Percentiles rank a stretch among this genome's conserved stretches.
Conservation (phyloP, 768 basidiomycete genomes). For the Lepiota brunneoincarnata region DNA sequence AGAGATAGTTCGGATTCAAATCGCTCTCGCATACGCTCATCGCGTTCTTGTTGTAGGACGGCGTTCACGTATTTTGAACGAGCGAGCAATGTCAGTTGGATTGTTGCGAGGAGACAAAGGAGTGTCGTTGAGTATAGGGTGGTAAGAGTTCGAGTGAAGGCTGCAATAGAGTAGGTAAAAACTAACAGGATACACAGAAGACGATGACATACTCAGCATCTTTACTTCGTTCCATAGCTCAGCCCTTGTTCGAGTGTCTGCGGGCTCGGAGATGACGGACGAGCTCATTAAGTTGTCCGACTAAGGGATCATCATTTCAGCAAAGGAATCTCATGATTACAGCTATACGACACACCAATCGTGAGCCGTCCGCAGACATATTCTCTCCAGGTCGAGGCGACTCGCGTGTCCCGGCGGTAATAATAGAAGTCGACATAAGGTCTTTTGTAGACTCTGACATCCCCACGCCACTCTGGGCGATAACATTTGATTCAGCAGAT, state of each 20-base stretch:
- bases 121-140: conserved; percentile 84
- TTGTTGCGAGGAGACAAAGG: conserved; percentile 79
- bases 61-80: conserved; percentile 77
- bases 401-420: neutral
- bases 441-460: neutral
- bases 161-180: conserved; percentile 34
- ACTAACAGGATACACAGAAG: neutral
- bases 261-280: conserved; percentile 25
- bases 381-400: neutral
- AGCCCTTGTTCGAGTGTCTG: conserved; percentile 55
- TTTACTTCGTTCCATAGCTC: conserved; percentile 95
- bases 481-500: neutral
- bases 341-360: neutral
- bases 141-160: conserved; percentile 85
- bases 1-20: conserved; percentile 39
- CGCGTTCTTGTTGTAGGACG: conserved; percentile 56
- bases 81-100: conserved; percentile 85
- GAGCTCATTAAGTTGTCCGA: conserved; percentile 24
- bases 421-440: neutral
- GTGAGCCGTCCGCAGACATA: conserved; percentile 3
- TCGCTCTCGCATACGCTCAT: conserved; percentile 50
- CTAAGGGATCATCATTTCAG: conserved; percentile 13
- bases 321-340: neutral
- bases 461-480: neutral
- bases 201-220: conserved; percentile 61